Evolutionary conservation across 139 green algal species (phyloP), one percentile per base, ranked within the genome.

Genomic region (Ettlia oleoabundans): DNA sequence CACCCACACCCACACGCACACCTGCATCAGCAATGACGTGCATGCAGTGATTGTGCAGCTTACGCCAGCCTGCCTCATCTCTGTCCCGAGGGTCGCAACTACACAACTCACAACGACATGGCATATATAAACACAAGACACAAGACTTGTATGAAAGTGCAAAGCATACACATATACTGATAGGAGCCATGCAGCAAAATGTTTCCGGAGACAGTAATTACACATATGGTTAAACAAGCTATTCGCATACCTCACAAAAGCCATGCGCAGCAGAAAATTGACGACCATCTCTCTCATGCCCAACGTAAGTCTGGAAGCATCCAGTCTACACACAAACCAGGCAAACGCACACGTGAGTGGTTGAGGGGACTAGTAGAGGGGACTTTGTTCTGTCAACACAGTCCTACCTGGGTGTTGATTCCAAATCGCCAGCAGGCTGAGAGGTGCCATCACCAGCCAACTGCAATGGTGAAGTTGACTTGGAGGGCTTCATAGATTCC

Each of bases 241-340:
- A 30, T 21, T 8, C n/a, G 15, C 33, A 26, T 26, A 58, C 71
- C 90, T 90, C 18, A 96, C 38, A 78, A 98, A 96, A 1, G 86
- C 85, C 84, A 98, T 94, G 66, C 96, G 93, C 43, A 94, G 85
- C 32, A 99, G 77, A 85, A 99, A 99, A 82, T 92, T 97, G 35
- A 98, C 80, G 40, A 99, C 77, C 77, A 91, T 89, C 47, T 97
- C 91, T 43, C 93, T 87, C 95, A 96, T 97, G 2, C 72, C 72
- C 8, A 79, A 72, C 2, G 75, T 88, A 33, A 90, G 79, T 33
- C 85, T 69, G 74, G 91, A 95, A 3, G 93, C 85, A 15, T 93
- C 86, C 26, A 61, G 30, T 53, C 73, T 80, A 52, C 73, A 80
- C 9, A 5, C 4, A 7, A 40, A 19, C 38, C 51, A 5, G 4